phyloP scores from a whole-genome alignment of 177 flowering plant species.

The Vitis hybrid region DNA sequence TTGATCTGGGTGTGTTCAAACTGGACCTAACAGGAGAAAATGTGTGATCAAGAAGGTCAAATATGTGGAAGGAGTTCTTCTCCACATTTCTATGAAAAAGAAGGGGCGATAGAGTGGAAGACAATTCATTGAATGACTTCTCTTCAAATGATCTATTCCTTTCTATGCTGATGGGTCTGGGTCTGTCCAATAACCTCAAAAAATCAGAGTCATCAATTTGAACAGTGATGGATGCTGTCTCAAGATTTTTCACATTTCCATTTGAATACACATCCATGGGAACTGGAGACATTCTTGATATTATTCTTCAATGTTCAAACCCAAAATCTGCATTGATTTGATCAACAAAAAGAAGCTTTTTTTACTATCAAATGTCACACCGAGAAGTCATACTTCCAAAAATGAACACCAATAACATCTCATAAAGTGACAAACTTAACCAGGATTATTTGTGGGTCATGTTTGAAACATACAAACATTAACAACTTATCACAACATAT shows the following conservation, averaged over 20 bases:
- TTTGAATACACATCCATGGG: constrained; percentile 4
- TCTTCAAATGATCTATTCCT: constrained; percentile 35
- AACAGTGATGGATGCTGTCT: not conserved
- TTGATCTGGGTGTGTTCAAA: constrained; percentile 39
- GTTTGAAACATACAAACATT: no score
- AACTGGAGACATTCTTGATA: constrained; percentile 14
- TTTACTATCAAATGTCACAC: no score
- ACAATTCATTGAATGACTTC: constrained; percentile 26
- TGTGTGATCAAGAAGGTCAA: constrained; percentile 28
- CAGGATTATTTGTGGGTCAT: no score
- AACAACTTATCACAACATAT: no score
- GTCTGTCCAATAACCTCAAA: constrained; percentile 21
- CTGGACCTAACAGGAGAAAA: constrained; percentile 52
- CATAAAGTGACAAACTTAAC: no score
- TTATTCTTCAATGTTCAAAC: not conserved
- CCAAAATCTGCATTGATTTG: no score
- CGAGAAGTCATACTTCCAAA: no score
- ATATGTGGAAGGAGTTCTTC: constrained; percentile 1
- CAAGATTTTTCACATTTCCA: constrained; percentile 9
- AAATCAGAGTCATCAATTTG: constrained; percentile 30
- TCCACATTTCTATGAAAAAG: constrained; percentile 4
- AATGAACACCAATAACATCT: no score
- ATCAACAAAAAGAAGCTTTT: no score
- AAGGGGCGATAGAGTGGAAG: constrained; percentile 17
- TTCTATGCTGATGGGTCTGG: constrained; percentile 24